These are phyloP conservation scores for Phytopythium oedochilum DNA, from an alignment of 352 stramenopile species.

Conservation along the genomic window DNA sequence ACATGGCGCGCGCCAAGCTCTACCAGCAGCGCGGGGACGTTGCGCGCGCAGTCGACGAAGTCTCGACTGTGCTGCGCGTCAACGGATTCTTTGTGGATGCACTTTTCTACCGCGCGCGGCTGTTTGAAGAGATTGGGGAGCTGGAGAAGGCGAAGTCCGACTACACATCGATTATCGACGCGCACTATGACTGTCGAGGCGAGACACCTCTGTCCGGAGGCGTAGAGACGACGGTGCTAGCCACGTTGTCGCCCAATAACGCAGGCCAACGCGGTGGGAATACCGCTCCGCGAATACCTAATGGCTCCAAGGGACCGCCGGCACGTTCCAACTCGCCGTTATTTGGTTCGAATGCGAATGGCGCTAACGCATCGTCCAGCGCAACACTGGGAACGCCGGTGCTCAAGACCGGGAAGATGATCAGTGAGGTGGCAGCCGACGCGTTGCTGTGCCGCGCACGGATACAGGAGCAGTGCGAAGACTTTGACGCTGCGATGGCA, in stretches of 20 bases:
- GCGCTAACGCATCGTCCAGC: background rate
- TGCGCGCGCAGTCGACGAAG: conserved; percentile 37
- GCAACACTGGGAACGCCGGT: background rate
- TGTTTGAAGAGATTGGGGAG: conserved; percentile 41
- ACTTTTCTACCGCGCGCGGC: conserved; percentile 49
- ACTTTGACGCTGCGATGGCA: conserved; percentile 50
- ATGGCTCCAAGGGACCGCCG: background rate
- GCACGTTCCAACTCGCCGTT: background rate
- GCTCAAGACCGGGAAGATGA: conserved; percentile 30
- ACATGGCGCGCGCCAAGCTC: conserved; percentile 51
- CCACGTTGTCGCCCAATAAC: conserved; percentile 1
- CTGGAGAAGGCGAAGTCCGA: conserved; percentile 39
- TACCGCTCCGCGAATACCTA: conserved; percentile 1
- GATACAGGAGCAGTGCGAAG: conserved; percentile 31
- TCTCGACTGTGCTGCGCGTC: conserved; percentile 44
- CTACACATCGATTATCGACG: conserved; percentile 70
- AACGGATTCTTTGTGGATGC: conserved; percentile 77
- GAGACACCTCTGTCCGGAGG: conserved; percentile 2
- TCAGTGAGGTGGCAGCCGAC: conserved; percentile 44
- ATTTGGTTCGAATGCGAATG: background rate
- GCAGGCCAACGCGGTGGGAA: background rate
- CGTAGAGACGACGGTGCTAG: conserved; percentile 3
- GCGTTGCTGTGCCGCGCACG: conserved; percentile 53
- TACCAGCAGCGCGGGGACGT: conserved; percentile 39
- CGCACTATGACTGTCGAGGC: conserved; percentile 39